phyloP scores from a whole-genome alignment of 495 filamentous ascomycete species.

The Oleoguttula mirabilis region DNA sequence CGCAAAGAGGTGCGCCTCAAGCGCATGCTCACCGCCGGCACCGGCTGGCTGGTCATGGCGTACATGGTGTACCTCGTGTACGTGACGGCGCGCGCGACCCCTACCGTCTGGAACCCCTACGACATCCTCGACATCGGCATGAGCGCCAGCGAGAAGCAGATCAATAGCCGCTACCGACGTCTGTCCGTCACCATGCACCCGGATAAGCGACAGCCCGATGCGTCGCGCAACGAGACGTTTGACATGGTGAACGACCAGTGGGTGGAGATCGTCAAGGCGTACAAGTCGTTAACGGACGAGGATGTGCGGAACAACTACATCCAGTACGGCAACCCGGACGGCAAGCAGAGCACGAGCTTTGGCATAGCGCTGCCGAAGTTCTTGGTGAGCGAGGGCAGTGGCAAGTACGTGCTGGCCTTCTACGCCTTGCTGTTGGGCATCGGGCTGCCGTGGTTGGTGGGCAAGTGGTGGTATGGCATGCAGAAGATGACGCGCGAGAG shows the following conservation, averaged over 20 bases:
- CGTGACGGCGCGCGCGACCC: slow-evolving; percentile 56
- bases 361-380: slow-evolving; percentile 91
- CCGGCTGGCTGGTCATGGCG: slow-evolving; percentile 75
- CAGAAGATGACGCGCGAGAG: slow-evolving; percentile 83
- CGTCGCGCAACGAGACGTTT: slow-evolving; percentile 75
- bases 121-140: slow-evolving; percentile 78
- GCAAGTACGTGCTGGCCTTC: slow-evolving; percentile 85
- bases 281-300: slow-evolving; percentile 93
- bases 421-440: slow-evolving; percentile 82
- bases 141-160: slow-evolving; percentile 76
- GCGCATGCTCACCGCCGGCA: slow-evolving; percentile 60
- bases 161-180: slow-evolving; percentile 76
- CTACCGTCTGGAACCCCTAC: slow-evolving; percentile 93
- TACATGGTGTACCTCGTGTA: slow-evolving; percentile 87
- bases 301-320: slow-evolving; percentile 93
- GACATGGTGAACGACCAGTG: slow-evolving; percentile 77
- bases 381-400: slow-evolving; percentile 84
- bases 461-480: slow-evolving; percentile 97
- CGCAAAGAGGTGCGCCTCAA: slow-evolving; percentile 82
- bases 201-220: slow-evolving; percentile 75
- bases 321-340: slow-evolving; percentile 91
- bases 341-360: slow-evolving; percentile 95
- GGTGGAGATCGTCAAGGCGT: slow-evolving; percentile 91
- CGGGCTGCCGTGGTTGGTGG: slow-evolving; percentile 82
- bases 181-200: slow-evolving; percentile 82